Base-by-base conservation (phyloP, 768 basidiomycete genomes). In the Kwoniella newhampshirensis region DNA sequence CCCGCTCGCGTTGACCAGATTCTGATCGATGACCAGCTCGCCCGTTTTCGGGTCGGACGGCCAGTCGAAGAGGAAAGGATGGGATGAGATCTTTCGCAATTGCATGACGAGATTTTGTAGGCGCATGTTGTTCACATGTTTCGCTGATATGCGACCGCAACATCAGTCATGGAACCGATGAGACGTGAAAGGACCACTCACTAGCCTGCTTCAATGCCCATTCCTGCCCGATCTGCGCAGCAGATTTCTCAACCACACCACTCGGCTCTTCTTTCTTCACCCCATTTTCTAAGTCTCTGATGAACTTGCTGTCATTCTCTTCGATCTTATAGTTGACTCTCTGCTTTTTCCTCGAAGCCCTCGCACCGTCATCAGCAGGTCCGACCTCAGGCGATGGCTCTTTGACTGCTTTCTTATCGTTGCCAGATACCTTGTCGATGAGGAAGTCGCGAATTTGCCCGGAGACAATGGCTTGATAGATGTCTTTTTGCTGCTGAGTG, bases 41-140 rank as follows among this genome's bases (percentile, higher is more conserved):
- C 79, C 79, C 0, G 86, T 88, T 4, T 78, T 66, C 0, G 82
- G 80, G 64, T 90, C 85, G 41, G 80, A 66, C 0, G 89, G 87
- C 87, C 89, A 89, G 63, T 89, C 86, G 71, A 94, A 93, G 5
- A 91, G 77, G 79, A 88, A 88, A 0, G 93, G 92, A 76, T 97
- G 91, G 13, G 88, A 91, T 2, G 75, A 73, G 25, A 73, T 69
- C 57, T 98, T 97, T 52, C 94, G 88, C 4, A 97, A 81, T 74
- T 98, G 94, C 94, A 99, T 98, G 55, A 97, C 86, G 11, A 85
- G 83, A 70, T 98, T 99, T 74, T 97, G 91, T 15, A 99, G 81
- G 50, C 85, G 86, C 88, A 92, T 87, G 72, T 91, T 92, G 76
- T 92, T 92, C 36, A 94, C 85, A 45, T 87, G 83, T 71, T 86